A percentile compares a stretch with the other conserved stretches of the same genome.
These are phyloP conservation scores for Termitomyces sp. DNA, from an alignment of 768 basidiomycete genomes.

Conservation along the genomic window DNA sequence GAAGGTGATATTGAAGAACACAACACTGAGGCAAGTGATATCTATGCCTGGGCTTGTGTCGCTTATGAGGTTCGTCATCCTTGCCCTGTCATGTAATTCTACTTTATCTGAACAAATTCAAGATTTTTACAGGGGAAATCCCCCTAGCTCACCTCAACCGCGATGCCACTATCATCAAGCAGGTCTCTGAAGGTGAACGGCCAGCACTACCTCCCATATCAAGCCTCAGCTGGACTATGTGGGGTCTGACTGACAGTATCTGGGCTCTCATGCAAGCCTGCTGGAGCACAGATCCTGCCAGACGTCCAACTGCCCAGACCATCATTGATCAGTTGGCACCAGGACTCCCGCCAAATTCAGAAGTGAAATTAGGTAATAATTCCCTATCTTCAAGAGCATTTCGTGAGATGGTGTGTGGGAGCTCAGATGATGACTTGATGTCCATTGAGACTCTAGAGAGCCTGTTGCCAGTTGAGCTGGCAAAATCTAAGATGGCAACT, in stretches of 20 bases:
- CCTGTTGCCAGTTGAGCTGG: slow-evolving; percentile 44
- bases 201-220: not conserved
- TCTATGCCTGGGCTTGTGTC: slow-evolving; percentile 15
- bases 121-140: not conserved
- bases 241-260: not conserved
- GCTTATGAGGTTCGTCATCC: slow-evolving; percentile 15
- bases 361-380: not conserved
- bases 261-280: not conserved
- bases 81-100: not conserved
- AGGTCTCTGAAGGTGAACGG: not conserved
- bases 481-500: slow-evolving; percentile 63
- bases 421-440: not conserved
- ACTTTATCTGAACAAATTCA: not conserved
- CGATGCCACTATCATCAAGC: not conserved
- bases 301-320: not conserved
- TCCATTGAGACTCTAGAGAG: not conserved
- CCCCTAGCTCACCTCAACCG: not conserved
- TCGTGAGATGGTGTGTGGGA: not conserved
- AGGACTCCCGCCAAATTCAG: not conserved
- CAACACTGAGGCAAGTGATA: slow-evolving; percentile 11
- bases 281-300: not conserved
- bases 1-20: not conserved
- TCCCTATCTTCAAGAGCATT: not conserved
- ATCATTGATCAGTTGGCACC: not conserved
- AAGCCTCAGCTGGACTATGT: not conserved